phyloP scores from a whole-genome alignment of 345 rosid genomes.

The Salix caprea region DNA sequence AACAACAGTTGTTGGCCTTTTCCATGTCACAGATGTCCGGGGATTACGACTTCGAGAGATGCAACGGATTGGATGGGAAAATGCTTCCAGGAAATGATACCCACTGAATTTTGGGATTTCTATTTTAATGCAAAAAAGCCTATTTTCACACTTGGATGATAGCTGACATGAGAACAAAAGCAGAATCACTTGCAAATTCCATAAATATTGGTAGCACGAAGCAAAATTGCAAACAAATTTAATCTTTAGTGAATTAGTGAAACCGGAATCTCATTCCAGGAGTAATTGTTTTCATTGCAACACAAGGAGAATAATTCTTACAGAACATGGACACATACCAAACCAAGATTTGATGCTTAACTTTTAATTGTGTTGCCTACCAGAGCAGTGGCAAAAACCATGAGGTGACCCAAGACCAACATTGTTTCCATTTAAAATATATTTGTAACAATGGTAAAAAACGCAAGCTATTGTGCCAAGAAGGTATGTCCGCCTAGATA shows the following conservation, averaged over 20 bases:
- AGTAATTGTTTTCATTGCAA: background rate
- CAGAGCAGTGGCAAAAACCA: background rate
- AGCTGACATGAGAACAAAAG: conserved; percentile 45
- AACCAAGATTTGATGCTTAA: background rate
- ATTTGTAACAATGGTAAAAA: background rate
- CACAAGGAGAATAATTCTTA: background rate
- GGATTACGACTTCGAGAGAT: conserved; percentile 49
- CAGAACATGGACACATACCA: background rate
- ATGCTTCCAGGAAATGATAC: conserved; percentile 63
- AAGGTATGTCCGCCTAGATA: background rate
- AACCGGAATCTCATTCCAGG: background rate
- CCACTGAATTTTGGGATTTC: conserved; percentile 44
- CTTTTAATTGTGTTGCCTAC: background rate
- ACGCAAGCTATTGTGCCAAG: background rate
- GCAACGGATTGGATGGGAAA: conserved; percentile 65
- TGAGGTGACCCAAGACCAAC: background rate
- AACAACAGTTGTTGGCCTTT: conserved; percentile 35
- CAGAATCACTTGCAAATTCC: background rate
- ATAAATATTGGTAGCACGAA: background rate
- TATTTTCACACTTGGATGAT: conserved; percentile 74
- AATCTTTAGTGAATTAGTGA: background rate
- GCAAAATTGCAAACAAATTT: background rate
- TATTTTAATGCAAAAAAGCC: conserved; percentile 62
- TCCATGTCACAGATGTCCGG: conserved; percentile 41
- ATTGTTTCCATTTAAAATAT: background rate